Base-by-base conservation (phyloP, 1,284 basidiomycete genomes). In the Leccinum variabile region DNA sequence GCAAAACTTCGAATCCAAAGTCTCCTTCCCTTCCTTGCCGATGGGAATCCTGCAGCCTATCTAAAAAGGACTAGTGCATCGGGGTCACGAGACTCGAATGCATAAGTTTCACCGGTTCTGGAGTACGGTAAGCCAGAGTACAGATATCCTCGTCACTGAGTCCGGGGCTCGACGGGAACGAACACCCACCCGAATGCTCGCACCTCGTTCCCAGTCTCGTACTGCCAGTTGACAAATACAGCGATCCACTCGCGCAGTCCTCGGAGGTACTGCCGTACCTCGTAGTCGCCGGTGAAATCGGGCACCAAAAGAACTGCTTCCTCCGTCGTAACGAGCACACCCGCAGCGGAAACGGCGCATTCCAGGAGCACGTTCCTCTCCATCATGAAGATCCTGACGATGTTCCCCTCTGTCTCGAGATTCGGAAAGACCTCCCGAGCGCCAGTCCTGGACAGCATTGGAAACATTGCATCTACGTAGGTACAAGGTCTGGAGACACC, bases 161-260 rank as follows among this genome's bases (percentile, higher is more conserved):
- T 35, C 25, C 50, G 3, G 3, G 44, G 11, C 44, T 22, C 18
- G 18, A 66, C 60, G 16, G 74, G 72, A 5, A 75, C 54, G 16
- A 87, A 88, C 3, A 87, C 81, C 87, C 87, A 88, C 35, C 86
- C 85, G 71, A 85, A 86, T 7, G 79, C 76, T 66, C 84, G 77
- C 18, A 87, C 82, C 67, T 88, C 83, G 54, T 80, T 80, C 60
- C 84, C 79, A 3, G 81, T 84, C 71, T 87, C 84, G 66, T 87
- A 88, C 22, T 80, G 62, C 86, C 86, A 88, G 64, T 88, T 81
- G n/a, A 84, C 68, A 16, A 75, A 76, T 1, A 85, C 86, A 5
- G 80, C 76, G 55, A 87, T 77, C 63, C 79, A 83, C 60, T 85
- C 80, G 54, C 80, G 80, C 55, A 87, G 70, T 14, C 78, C 79